These are phyloP conservation scores for Cyberlindnera japonica DNA, from an alignment of 805 yeast genomes.

Conservation along the genomic window DNA sequence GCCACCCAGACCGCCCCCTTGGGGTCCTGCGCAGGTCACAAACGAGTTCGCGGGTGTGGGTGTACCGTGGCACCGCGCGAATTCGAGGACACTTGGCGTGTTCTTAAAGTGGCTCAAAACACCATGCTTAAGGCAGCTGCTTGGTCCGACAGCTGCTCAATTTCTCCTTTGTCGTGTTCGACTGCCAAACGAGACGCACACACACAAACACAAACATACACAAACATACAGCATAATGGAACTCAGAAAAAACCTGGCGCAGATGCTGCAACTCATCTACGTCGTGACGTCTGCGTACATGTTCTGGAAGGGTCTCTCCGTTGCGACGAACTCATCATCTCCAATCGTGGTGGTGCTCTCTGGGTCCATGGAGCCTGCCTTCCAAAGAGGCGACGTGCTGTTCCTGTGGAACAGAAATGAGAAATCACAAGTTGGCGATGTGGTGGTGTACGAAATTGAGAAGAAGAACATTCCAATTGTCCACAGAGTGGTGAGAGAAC, in stretches of 20 bases:
- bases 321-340: slow-evolving; percentile 77
- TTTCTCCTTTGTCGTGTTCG: too few species aligned
- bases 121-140: too few species aligned
- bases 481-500: slow-evolving; percentile 89
- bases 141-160: too few species aligned
- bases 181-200: too few species aligned
- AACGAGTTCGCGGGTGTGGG: slow-evolving; percentile 3
- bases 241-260: slow-evolving; percentile 56
- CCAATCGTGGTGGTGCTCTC: slow-evolving; percentile 96
- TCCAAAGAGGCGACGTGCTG: slow-evolving; percentile 94
- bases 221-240: slow-evolving; percentile 45
- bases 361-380: slow-evolving; percentile 99
- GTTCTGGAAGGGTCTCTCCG: slow-evolving; percentile 81
- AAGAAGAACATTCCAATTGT: slow-evolving; percentile 91
- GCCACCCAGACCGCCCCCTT: background rate
- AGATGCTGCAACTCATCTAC: slow-evolving; percentile 67
- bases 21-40: background rate
- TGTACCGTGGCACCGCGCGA: too few species aligned
- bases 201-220: too few species aligned
- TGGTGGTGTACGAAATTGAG: slow-evolving; percentile 85
- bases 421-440: slow-evolving; percentile 74
- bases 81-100: too few species aligned
- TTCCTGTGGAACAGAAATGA: slow-evolving; percentile 84
- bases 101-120: too few species aligned
- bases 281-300: slow-evolving; percentile 87